A percentile compares a stretch with the other conserved stretches of the same genome.
phyloP scores from a whole-genome alignment of 176 grass and related monocot species.

The Raddia distichophylla region DNA sequence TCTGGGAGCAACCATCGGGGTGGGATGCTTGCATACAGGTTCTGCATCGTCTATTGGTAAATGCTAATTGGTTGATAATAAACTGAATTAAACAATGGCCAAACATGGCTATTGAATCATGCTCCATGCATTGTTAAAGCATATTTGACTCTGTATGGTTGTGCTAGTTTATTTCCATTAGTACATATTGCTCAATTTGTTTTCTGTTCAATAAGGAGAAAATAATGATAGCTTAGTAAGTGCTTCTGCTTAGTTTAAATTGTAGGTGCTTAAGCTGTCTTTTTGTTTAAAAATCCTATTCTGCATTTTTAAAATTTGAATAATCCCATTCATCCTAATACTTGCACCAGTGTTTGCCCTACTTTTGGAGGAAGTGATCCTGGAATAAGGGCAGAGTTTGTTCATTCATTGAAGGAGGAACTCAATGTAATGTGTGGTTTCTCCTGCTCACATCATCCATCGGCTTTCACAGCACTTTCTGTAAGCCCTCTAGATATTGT shows the following conservation, averaged over 20 bases:
- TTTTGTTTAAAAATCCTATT: not conserved
- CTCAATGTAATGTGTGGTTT: conserved; percentile 70
- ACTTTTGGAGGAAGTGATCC: conserved; percentile 88
- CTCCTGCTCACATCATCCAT: conserved; percentile 65
- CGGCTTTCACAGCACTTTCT: conserved; percentile 74
- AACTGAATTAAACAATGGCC: not conserved
- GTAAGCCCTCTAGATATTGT: conserved; percentile 55
- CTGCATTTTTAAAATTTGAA: not conserved
- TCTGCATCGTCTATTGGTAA: not conserved
- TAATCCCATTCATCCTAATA: conserved; percentile 17
- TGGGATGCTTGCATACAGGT: not conserved
- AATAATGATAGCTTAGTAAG: not conserved
- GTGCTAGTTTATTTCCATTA: conserved; percentile 8
- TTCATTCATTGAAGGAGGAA: conserved; percentile 75
- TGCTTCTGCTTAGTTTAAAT: not conserved
- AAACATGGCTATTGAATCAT: not conserved
- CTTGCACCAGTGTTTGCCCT: conserved; percentile 69
- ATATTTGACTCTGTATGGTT: not conserved
- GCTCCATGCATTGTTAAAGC: not conserved
- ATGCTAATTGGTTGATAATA: not conserved
- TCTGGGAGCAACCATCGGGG: not conserved
- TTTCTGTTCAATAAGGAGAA: conserved; percentile 6
- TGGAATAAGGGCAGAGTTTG: conserved; percentile 66
- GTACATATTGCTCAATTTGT: not conserved
- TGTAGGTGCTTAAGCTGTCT: not conserved